Evolutionary conservation across 2,329 filamentous ascomycete species (phyloP), one percentile per base, ranked within the genome.

Genomic region (Aspergillus tubingensis): DNA sequence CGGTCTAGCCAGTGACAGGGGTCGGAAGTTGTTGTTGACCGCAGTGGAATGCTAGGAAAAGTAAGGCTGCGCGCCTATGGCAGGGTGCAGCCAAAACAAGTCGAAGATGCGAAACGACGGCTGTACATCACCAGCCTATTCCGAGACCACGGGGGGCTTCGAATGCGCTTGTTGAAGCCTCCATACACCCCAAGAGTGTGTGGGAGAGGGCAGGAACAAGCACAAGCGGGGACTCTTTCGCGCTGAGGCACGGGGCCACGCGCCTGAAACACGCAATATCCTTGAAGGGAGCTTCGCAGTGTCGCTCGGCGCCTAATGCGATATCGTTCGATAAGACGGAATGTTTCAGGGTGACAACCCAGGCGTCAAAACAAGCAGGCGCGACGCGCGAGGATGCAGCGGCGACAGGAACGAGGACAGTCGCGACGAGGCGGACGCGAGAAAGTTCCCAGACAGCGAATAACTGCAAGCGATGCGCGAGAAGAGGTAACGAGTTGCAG

Each of bases 291-390:
- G 41, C 54, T 56, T 53, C 51, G 43, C 50, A 25, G 38, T 47
- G 39, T 53, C 52, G 48, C 32, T 53, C 54, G 55, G 59, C 54
- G 58, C 60, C 50, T 60, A 47, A 55, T 61, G 60, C 58, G 62
- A 65, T 64, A 61, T 58, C 41, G 47, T 55, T 54, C 38, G 47
- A 59, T 59, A 59, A 62, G 66, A 69, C 70, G 66, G 70, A 72
- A 72, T 73, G 71, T 73, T 73, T 73, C 70, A 72, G 62, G 59
- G 48, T 62, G 63, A 58, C 58, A 64, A 68, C 67, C 63, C 62
- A 53, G 58, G 66, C 62, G 68, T 69, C 58, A 62, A 64, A 62
- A 66, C 60, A 65, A 62, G 60, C 54, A 64, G 54, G 66, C 64
- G 62, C 65, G 65, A 62, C 65, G 67, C 65, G 67, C 64, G 61